Evolutionary conservation across 495 filamentous ascomycete species (phyloP), one percentile per base, ranked within the genome.

Genomic region (Podospora tetraspora): DNA sequence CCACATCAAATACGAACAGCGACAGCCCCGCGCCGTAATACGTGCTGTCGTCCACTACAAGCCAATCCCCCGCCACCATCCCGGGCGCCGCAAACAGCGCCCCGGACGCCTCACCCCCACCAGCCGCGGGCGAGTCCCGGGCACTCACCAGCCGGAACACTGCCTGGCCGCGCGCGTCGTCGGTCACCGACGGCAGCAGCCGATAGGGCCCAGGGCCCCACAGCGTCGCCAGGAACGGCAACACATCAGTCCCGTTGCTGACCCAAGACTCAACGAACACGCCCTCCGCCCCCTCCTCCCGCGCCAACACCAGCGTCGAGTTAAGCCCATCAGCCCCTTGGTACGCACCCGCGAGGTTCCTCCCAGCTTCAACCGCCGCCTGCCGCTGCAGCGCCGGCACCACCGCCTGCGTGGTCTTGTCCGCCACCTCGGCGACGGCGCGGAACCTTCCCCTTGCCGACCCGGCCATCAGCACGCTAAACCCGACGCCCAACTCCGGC

Each of bases 401-500:
- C 1, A 80, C 62, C 0, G 57, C 64, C n/a, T 79, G 64, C 0
- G 72, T 69, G 32, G 81, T 57, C 19, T 69, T 22, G 61, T 82
- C 80, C 13, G 69, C 69, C 5, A 77, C 34, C 12, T 66, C 61
- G 5, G 59, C 34, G 30, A 59, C 70, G n/a, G 68, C 61, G 23
- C 22, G 43, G 21, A 62, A 19, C 60, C 69, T 1, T 1, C 30
- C 23, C 3, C 16, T 0, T 1, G 22, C 21, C 37, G 59, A 21
- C 25, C 77, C 73, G 1, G 79, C 77, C 6, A 58, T 66, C 9
- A 83, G 74, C 21, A 82, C 68, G 9, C 65, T 81, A 64, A 83
- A 83, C 1, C 82, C 80, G 6, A 73, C 63, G 25, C 76, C 71
- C 69, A 78, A 82, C 57, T 83, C 80, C 0, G 82, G 82, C 3